Evolutionary conservation across 306 rosid genomes (phyloP).

Genomic region (Pachyrhizus erosus): DNA sequence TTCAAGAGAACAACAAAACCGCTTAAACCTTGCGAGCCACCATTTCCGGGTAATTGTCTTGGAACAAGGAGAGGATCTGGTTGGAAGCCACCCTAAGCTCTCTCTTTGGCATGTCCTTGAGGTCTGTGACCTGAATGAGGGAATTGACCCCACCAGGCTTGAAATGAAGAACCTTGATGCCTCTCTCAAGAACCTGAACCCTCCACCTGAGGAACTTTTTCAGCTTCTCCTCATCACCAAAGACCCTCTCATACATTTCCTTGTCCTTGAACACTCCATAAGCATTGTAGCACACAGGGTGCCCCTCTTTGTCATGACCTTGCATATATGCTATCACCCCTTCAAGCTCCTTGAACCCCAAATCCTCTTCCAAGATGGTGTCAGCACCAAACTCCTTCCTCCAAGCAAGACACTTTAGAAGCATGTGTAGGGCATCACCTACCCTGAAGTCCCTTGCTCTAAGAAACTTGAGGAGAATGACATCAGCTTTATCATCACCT

Average conservation of each 20-base stretch:
- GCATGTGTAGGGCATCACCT: conserved; percentile 69
- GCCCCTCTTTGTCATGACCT: conserved; percentile 78
- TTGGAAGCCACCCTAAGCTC: conserved; percentile 95
- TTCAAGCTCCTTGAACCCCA: conserved; percentile 93
- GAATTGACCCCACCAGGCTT: conserved; percentile 93
- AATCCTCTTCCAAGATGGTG: conserved; percentile 68
- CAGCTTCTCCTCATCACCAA: conserved; percentile 92
- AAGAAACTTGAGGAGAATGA: conserved; percentile 84
- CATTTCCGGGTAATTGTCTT: conserved; percentile 96
- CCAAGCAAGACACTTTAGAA: conserved; percentile 76
- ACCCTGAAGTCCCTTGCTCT: conserved; percentile 91
- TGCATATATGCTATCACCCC: conserved; percentile 94
- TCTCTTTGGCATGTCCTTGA: conserved; percentile 94
- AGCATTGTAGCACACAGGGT: conserved; percentile 94
- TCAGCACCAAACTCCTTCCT: conserved; percentile 79
- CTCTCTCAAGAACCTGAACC: conserved; percentile 89
- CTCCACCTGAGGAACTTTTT: conserved; percentile 92
- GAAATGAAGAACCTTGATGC: conserved; percentile 77
- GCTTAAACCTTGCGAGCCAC: conserved; percentile 81
- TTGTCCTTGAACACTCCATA: conserved; percentile 81
- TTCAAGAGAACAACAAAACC: conserved; percentile 33
- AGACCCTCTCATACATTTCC: conserved; percentile 82
- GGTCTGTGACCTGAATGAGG: conserved; percentile 92
- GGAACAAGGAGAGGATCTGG: conserved; percentile 88
- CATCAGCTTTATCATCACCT: conserved; percentile 77